phyloP scores from a whole-genome alignment of 148 eudicot genomes.

The Rhododendron simsii region DNA sequence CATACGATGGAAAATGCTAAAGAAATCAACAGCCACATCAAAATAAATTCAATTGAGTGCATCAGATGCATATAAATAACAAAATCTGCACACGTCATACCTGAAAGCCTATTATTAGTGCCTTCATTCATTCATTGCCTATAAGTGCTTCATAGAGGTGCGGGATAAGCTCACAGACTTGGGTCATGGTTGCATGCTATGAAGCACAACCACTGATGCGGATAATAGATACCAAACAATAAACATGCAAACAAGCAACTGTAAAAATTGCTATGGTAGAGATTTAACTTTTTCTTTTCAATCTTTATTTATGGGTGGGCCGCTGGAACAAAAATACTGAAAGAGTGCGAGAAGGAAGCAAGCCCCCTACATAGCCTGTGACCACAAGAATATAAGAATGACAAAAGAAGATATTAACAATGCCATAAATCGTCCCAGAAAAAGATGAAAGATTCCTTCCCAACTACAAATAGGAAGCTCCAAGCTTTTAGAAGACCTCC shows the following conservation, averaged over 20 bases:
- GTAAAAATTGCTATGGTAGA: not conserved
- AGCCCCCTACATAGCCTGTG: not conserved
- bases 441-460: not conserved
- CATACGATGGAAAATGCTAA: not conserved
- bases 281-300: not conserved
- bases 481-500: not conserved
- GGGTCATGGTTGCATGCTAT: not conserved
- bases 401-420: not conserved
- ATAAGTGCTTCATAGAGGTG: not conserved
- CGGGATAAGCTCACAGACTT: not conserved
- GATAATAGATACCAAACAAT: not conserved
- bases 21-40: too few relatives aligned
- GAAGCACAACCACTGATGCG: not conserved
- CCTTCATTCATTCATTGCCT: not conserved
- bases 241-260: not conserved
- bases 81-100: not conserved
- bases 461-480: not conserved
- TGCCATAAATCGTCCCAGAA: not conserved
- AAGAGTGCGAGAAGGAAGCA: not conserved
- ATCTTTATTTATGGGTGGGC: not conserved
- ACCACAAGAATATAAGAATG: not conserved
- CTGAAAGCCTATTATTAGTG: not conserved
- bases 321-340: not conserved
- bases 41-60: not conserved
- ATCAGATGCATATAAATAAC: not conserved